These are phyloP conservation scores for Calocybe gambosa DNA, from an alignment of 1,284 basidiomycete genomes.

Conservation along the genomic window DNA sequence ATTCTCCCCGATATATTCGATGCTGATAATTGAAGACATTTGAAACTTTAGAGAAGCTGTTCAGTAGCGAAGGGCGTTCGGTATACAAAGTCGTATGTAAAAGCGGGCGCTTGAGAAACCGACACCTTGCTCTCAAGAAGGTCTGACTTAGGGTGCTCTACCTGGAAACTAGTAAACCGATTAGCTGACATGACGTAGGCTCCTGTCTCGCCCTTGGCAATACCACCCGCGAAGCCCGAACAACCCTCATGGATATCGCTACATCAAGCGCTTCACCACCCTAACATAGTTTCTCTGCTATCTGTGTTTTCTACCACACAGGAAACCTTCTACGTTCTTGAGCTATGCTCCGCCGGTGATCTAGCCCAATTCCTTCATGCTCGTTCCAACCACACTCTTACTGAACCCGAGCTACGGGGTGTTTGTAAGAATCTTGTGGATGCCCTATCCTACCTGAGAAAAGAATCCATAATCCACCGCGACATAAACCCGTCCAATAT, in stretches of 20 bases:
- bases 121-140: constrained; percentile 37
- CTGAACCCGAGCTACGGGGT: constrained; percentile 32
- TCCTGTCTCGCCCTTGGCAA: constrained; percentile 1
- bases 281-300: constrained; percentile 43
- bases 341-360: constrained; percentile 38
- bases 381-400: constrained; percentile 19
- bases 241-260: constrained; percentile 17
- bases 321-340: constrained; percentile 35
- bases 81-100: constrained; percentile 36
- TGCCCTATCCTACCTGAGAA: constrained; percentile 38
- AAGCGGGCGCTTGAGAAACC: constrained; percentile 33
- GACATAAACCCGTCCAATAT: constrained; percentile 30
- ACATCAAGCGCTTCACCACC: constrained; percentile 42
- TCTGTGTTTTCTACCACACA: constrained; percentile 31
- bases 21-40: constrained; percentile 21
- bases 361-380: constrained; percentile 27
- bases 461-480: constrained; percentile 34
- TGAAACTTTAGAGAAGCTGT: constrained; percentile 31
- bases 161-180: not conserved
- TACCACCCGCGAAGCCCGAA: constrained; percentile 9
- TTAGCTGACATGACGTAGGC: not conserved
- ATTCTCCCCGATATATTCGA: not conserved
- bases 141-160: constrained; percentile 20
- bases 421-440: constrained; percentile 35
- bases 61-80: constrained; percentile 20